Evolutionary conservation across 2,329 filamentous ascomycete genomes (phyloP), one percentile per base, ranked within the genome.

Genomic region (Cryphonectria japonica): DNA sequence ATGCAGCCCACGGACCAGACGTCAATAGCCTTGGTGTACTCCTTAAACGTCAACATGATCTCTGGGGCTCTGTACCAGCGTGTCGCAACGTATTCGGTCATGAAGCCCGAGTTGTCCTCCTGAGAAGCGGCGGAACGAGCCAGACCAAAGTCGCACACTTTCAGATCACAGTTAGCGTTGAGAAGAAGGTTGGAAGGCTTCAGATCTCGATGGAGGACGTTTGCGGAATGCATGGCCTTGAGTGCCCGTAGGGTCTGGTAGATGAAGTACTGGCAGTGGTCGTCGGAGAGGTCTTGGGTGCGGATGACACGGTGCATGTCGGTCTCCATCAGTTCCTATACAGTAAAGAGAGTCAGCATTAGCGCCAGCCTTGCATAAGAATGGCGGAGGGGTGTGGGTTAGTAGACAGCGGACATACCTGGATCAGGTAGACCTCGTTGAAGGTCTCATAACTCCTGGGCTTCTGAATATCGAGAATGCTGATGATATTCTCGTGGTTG

Each of bases 11-110:
- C 96, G 78, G 95, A 98, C 96, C 96, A 99, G 14, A 99, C 95
- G 79, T 99, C 96, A 79, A 99, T 99, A 60, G 96, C 96, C 84
- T 98, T 99, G 77, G 96, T 99, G 85, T 99, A 99, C 84, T 99
- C 96, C 85, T 99, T 98, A 87, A 98, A 99, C 16, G 96, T 99
- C 85, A 99, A 92, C 96, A 99, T 99, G 82, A 99, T 99, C 82
- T 99, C 96, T 3, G 96, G 96, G 7, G 96, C 96, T 82, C 96
- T 94, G 84, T 99, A 99, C 96, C 96, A 99, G 78, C 96, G 92
- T 63, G 96, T 99, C 67, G 96, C 96, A 70, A 99, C 96, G 81
- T 99, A 99, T 97, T 99, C 96, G 22, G 96, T 99, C 96, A 99
- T 99, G 89, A 99, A 99, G 32, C 96, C 96, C n/a, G 95, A 98